Base-by-base conservation (phyloP, 106 monocot species). In the Dioscorea alata region DNA sequence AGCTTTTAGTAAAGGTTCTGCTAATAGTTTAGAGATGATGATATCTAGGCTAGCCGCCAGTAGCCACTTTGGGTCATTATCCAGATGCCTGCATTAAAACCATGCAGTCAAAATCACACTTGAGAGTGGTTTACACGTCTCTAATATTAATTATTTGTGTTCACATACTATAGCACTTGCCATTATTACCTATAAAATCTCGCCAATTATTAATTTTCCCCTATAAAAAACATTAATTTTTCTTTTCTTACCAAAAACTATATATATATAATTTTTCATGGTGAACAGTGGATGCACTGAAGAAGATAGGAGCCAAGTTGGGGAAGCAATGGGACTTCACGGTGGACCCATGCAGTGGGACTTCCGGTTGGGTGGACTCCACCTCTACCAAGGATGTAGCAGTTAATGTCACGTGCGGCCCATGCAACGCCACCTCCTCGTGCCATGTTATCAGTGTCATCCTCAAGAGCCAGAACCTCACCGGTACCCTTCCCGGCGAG, bases 261-360 rank as follows among this genome's bases (percentile, higher is more conserved):
- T 28, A 28, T 28, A 28, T 28, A 28, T 28, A 28, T 28, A 28
- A 28, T 28, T 28, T 42, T 2, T 59, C 0, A 23, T 54, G 54
- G 54, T 54, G 54, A 54, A 24, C 82, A 82, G 82, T 82, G 50
- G 60, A 58, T 0, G 74, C 67, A 18, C 74, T 82, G 20, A 59
- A 57, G 19, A 14, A 23, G 18, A 70, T 78, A 0, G 62, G 61
- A 0, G 50, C 65, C 5, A 77, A 66, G 65, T 49, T 78, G 23
- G 65, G 48, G 28, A 61, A 49, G 60, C 18, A 67, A 22, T 78
- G 78, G 78, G 48, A 71, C 48, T 82, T 78, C 73, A 60, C 42
- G 1, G 50, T 74, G 19, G 59, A 82, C 33, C 82, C 77, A n/a
- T 82, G 82, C 70, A 60, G 23, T 48, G 25, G 51, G 12, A 1